Evolutionary conservation across 2,329 filamentous ascomycete species (phyloP), one percentile per base, ranked within the genome.

Genomic region (Epichloe bromicola): DNA sequence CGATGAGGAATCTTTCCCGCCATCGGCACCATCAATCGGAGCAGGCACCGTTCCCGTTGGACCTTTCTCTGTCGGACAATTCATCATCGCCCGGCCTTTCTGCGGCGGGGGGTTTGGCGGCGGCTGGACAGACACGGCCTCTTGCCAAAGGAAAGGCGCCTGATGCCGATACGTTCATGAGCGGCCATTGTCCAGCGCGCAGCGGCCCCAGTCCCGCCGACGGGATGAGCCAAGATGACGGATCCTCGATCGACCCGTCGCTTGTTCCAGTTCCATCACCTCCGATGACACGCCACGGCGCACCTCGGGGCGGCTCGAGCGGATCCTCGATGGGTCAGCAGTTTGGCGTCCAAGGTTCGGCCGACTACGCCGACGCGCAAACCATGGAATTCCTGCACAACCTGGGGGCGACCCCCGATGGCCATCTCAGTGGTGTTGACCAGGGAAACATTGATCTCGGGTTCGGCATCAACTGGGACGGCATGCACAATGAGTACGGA

Each of bases 401-500:
- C 42, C 59, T n/a, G 66, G 65, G 46, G 46, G 59, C 61, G 2
- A 52, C 62, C 46, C 61, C 61, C n/a, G 63, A 63, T 17, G 60
- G 62, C 11, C 64, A 65, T 12, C 63, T 65, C 19, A 59, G 59
- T 7, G 58, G 56, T 56, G 55, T 67, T 54, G 60, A 75, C 38
- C 66, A 77, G 57, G 62, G 70, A 56, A 73, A 77, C 65, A 71
- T 82, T 59, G 82, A 85, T 56, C 72, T 86, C 44, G 82, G 81
- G 0, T 82, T 83, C 56, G 82, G 82, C 51, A 72, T 87, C 44
- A 82, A 81, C 36, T 81, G 79, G 76, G 74, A 80, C 53, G 72
- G 74, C 12, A 70, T 81, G 61, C 74, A 80, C 59, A 80, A 84
- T 57, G 82, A 85, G 58, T 83, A 75, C 53, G 72, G 72, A 52